Evolutionary conservation across 2,329 filamentous ascomycete species (phyloP).

Genomic region (Diaporthe sp.): DNA sequence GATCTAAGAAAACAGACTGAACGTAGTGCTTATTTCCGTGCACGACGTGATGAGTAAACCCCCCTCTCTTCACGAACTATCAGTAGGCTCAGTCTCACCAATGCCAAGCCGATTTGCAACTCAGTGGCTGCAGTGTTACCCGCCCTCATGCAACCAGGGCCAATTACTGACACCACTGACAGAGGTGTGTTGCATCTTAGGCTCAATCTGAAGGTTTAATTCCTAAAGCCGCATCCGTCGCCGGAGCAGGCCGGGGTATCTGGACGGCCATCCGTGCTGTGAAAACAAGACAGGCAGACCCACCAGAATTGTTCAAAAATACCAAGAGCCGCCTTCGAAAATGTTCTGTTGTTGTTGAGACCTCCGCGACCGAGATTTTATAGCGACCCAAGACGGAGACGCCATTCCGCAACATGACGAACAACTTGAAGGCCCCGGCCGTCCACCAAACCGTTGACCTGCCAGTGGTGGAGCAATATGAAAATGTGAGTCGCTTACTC

Average conservation of each 20-base stretch:
- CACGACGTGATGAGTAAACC: neutral
- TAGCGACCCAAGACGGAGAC: neutral
- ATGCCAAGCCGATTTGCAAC: slow-evolving; percentile 9
- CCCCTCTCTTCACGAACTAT: neutral
- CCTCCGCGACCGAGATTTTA: neutral
- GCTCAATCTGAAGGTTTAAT: slow-evolving; percentile 1
- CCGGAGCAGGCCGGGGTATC: neutral
- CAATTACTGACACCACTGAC: neutral
- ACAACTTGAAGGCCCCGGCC: neutral
- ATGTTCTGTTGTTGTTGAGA: neutral
- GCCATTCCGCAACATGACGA: neutral
- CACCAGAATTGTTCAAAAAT: neutral
- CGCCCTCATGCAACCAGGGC: neutral
- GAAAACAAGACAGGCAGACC: neutral
- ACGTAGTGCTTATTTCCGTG: neutral
- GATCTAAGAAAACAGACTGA: neutral
- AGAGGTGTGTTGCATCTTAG: neutral
- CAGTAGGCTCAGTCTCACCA: neutral
- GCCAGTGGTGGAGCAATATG: slow-evolving; percentile 8
- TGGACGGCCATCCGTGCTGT: neutral
- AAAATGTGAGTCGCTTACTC: neutral
- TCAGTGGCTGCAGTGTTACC: neutral
- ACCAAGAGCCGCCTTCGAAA: neutral
- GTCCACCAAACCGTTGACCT: neutral
- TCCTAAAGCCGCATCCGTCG: neutral